Evolutionary conservation across 2,329 filamentous ascomycete species (phyloP).

Genomic region (Plenodomus lindquistii): DNA sequence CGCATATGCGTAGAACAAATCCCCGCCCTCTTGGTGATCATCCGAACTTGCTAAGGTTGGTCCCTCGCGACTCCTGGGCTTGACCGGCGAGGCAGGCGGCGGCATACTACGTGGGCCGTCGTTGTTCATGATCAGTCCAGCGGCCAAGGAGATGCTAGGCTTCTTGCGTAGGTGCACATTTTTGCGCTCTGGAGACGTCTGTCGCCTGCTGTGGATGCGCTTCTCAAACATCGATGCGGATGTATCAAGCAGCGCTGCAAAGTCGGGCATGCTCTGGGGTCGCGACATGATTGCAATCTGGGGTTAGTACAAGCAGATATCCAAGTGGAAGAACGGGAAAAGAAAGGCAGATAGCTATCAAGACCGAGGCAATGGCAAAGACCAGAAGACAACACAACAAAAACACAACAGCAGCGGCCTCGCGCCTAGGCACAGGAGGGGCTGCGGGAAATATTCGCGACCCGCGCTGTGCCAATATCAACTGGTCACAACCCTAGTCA

Average conservation of each 20-base stretch:
- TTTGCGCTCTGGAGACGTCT: slow-evolving; percentile 25
- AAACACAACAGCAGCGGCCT: background rate
- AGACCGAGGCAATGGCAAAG: background rate
- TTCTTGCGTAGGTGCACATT: slow-evolving; percentile 32
- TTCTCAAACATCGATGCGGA: slow-evolving; percentile 30
- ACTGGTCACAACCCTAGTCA: slow-evolving; percentile 36
- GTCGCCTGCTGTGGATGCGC: slow-evolving; percentile 22
- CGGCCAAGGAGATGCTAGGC: slow-evolving; percentile 39
- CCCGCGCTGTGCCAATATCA: slow-evolving; percentile 4
- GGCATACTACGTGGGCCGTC: slow-evolving; percentile 21
- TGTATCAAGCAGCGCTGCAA: slow-evolving; percentile 35
- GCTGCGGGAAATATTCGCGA: background rate
- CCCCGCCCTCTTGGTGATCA: slow-evolving; percentile 16
- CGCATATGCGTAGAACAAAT: slow-evolving; percentile 43
- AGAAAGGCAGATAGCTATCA: background rate
- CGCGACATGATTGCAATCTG: slow-evolving; percentile 28
- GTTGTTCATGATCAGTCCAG: slow-evolving; percentile 41
- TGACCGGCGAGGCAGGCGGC: slow-evolving; percentile 20
- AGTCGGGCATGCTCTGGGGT: slow-evolving; percentile 43
- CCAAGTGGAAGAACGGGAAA: background rate
- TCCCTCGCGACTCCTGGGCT: slow-evolving; percentile 11
- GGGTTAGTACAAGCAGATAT: too few relatives aligned
- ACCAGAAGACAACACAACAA: background rate
- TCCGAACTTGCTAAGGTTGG: slow-evolving; percentile 5
- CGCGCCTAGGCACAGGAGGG: background rate